Conservation (phyloP, 495 filamentous ascomycete species). For the Penicillium malachiteum region DNA sequence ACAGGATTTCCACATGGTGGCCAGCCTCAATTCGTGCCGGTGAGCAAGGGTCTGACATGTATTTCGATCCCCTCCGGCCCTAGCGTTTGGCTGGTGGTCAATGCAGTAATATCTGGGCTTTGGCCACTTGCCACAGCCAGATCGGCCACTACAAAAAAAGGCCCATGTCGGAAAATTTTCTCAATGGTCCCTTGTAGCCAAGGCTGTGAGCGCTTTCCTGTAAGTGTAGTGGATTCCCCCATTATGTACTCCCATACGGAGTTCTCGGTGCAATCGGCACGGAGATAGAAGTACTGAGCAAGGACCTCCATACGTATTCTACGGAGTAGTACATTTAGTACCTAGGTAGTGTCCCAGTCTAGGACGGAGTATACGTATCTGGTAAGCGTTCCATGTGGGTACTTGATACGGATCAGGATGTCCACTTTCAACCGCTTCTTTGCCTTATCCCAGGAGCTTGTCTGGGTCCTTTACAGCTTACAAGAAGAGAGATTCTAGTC, state of each 20-base stretch:
- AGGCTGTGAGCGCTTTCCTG: not conserved
- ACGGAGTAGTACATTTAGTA: too few species aligned
- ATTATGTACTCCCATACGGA: not conserved
- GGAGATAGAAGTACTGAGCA: too few species aligned
- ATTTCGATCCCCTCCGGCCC: not conserved
- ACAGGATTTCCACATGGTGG: conserved; percentile 12
- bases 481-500: conserved; percentile 8
- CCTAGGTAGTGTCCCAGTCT: too few species aligned
- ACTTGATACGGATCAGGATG: not conserved
- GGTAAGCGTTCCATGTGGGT: conserved; percentile 2
- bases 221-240: too few species aligned
- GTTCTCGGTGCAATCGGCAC: not conserved
- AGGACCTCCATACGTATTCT: too few species aligned
- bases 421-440: not conserved
- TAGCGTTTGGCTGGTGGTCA: conserved; percentile 7
- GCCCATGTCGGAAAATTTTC: conserved; percentile 24
- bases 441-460: conserved; percentile 9
- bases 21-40: conserved; percentile 5
- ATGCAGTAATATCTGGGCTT: not conserved
- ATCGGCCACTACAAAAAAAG: conserved; percentile 11
- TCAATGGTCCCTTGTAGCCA: conserved; percentile 3
- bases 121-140: conserved; percentile 1
- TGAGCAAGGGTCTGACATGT: conserved; percentile 13
- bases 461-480: conserved; percentile 11
- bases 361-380: not conserved